Evolutionary conservation across 441 rosid species (phyloP).

Genomic region (Hura crepitans): DNA sequence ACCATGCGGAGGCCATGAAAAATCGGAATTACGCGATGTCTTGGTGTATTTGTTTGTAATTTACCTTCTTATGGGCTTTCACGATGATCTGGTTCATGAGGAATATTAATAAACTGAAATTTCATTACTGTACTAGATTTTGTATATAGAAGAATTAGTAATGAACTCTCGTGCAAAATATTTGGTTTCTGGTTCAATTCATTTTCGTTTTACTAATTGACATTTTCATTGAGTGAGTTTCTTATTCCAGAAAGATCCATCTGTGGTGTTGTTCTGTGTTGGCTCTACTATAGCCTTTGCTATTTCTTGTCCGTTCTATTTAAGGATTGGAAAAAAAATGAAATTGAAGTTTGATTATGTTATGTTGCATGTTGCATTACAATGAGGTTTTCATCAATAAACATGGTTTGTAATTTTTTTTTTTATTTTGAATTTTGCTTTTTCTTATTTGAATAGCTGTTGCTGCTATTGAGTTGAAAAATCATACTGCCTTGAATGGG

Average conservation of each 20-base stretch:
- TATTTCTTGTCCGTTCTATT: neutral
- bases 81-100: neutral
- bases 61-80: neutral
- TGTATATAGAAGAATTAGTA: neutral
- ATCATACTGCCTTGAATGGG: slow-evolving; percentile 45
- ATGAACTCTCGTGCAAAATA: neutral
- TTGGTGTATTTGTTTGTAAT: neutral
- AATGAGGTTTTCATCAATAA: neutral
- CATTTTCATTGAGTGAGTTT: neutral
- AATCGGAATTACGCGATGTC: neutral
- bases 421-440: neutral
- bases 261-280: neutral
- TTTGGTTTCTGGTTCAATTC: neutral
- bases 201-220: neutral
- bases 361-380: neutral
- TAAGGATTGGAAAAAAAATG: neutral
- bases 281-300: neutral
- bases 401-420: too few relatives aligned
- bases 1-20: neutral
- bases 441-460: slow-evolving; percentile 22
- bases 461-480: slow-evolving; percentile 31
- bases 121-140: neutral
- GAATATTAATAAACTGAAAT: neutral
- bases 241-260: neutral
- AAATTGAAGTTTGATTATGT: neutral